Evolutionary conservation across 768 basidiomycete genomes (phyloP).

Genomic region (Leccinum truebloodii): DNA sequence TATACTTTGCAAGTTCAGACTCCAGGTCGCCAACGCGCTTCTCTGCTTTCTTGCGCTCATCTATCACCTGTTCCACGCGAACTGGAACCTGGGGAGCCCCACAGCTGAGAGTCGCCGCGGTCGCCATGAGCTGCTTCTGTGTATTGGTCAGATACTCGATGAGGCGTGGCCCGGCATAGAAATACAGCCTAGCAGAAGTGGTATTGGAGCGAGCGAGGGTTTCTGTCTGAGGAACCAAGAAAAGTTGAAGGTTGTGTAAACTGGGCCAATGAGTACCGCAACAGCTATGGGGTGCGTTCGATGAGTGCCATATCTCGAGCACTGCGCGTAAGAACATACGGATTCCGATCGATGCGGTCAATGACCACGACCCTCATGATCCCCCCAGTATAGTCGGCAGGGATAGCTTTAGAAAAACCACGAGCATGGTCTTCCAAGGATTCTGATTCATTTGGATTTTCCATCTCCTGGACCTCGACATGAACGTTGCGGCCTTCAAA

Average conservation of each 20-base stretch:
- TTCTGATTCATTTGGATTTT: conserved; percentile 36
- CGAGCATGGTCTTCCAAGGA: conserved; percentile 48
- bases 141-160: conserved; percentile 59
- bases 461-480: conserved; percentile 75
- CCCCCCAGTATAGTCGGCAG: conserved; percentile 73
- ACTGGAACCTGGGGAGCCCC: conserved; percentile 66
- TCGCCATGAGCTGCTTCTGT: conserved; percentile 53
- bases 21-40: conserved; percentile 73
- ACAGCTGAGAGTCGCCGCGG: conserved; percentile 66
- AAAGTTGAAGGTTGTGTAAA: conserved; percentile 70
- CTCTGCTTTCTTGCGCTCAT: conserved; percentile 64
- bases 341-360: conserved; percentile 78
- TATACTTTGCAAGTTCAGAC: conserved; percentile 53
- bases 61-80: conserved; percentile 64
- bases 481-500: conserved; percentile 67
- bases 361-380: conserved; percentile 82
- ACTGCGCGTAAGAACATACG: conserved; percentile 44
- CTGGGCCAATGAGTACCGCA: conserved; percentile 85
- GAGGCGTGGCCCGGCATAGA: conserved; percentile 80
- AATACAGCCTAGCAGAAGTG: conserved; percentile 73
- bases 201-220: conserved; percentile 59
- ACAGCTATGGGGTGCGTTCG: conserved; percentile 46
- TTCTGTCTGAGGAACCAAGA: conserved; percentile 71
- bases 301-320: conserved; percentile 11
- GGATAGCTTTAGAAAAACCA: conserved; percentile 55